Percentiles rank a stretch among this genome's conserved stretches.
Evolutionary conservation across 768 basidiomycete species (phyloP).

Genomic region (Pleurotus djamor): DNA sequence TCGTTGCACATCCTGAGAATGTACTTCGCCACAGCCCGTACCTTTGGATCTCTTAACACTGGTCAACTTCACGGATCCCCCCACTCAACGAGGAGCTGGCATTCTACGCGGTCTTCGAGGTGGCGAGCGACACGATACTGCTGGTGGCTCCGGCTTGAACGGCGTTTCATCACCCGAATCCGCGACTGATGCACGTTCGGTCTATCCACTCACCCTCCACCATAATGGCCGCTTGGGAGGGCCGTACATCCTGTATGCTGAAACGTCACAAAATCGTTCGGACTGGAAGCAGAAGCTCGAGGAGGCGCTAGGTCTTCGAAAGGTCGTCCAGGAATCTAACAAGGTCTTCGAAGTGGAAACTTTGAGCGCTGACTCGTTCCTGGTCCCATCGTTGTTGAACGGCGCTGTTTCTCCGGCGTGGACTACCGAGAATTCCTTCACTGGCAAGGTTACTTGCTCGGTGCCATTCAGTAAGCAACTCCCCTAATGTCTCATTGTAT

Average conservation of each 20-base stretch:
- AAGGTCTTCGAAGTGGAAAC: constrained; percentile 94
- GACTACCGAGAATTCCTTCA: constrained; percentile 72
- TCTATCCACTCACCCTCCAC: constrained; percentile 87
- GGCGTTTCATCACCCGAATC: constrained; percentile 28
- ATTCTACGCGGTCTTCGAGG: constrained; percentile 64
- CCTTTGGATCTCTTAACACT: constrained; percentile 89
- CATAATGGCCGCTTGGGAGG: constrained; percentile 90
- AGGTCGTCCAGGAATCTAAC: constrained; percentile 88
- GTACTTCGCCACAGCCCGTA: constrained; percentile 61
- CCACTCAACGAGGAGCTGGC: constrained; percentile 73
- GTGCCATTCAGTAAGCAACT: constrained; percentile 81
- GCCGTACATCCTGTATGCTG: constrained; percentile 84
- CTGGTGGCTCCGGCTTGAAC: constrained; percentile 11
- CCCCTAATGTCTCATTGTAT: not conserved
- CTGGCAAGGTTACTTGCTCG: constrained; percentile 91
- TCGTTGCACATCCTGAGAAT: constrained; percentile 5
- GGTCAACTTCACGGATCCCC: constrained; percentile 78
- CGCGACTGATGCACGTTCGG: constrained; percentile 64
- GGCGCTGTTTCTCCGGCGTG: constrained; percentile 52
- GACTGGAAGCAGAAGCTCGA: constrained; percentile 93
- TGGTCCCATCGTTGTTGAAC: constrained; percentile 63
- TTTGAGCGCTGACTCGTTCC: constrained; percentile 85
- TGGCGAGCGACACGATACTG: constrained; percentile 28
- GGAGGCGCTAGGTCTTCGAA: constrained; percentile 83
- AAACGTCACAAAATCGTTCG: constrained; percentile 65